Conservation (phyloP, 768 basidiomycete species). For the Leucocoprinus leucothites region DNA sequence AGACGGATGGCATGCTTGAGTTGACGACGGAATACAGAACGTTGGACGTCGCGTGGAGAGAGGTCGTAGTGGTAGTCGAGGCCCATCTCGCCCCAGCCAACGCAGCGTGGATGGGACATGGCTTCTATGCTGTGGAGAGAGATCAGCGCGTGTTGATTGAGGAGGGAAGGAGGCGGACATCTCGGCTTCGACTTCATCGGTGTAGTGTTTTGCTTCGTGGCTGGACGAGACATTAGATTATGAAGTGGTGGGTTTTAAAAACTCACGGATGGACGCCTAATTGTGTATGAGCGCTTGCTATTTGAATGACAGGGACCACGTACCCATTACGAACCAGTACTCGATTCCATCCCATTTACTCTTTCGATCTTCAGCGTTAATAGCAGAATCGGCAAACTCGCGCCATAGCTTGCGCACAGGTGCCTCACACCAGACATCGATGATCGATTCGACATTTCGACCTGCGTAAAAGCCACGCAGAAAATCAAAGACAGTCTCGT, state of each 20-base stretch:
- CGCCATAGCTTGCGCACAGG: conserved; percentile 63
- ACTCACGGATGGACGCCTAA: conserved; percentile 74
- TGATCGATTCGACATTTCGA: conserved; percentile 59
- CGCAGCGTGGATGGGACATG: conserved; percentile 77
- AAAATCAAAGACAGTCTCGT: conserved; percentile 64
- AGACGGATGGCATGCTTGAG: conserved; percentile 64
- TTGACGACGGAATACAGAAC: conserved; percentile 63
- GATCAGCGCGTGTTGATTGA: background rate
- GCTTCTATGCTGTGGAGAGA: conserved; percentile 53
- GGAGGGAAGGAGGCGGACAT: conserved; percentile 42
- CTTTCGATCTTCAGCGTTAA: conserved; percentile 43
- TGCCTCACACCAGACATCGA: conserved; percentile 90
- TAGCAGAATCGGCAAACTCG: conserved; percentile 70
- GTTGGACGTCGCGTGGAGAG: conserved; percentile 70
- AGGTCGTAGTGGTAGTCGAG: conserved; percentile 84
- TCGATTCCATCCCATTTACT: conserved; percentile 63
- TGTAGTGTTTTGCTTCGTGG: conserved; percentile 71
- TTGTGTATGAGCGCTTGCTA: background rate
- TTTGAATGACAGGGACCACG: conserved; percentile 16
- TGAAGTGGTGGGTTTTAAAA: background rate
- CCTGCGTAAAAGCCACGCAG: conserved; percentile 57
- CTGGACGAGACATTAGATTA: conserved; percentile 27
- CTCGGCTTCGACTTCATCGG: conserved; percentile 61
- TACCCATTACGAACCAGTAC: conserved; percentile 86
- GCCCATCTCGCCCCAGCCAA: conserved; percentile 89